phyloP scores from a whole-genome alignment of 2,329 filamentous ascomycete species.

The Capronia epimyces region DNA sequence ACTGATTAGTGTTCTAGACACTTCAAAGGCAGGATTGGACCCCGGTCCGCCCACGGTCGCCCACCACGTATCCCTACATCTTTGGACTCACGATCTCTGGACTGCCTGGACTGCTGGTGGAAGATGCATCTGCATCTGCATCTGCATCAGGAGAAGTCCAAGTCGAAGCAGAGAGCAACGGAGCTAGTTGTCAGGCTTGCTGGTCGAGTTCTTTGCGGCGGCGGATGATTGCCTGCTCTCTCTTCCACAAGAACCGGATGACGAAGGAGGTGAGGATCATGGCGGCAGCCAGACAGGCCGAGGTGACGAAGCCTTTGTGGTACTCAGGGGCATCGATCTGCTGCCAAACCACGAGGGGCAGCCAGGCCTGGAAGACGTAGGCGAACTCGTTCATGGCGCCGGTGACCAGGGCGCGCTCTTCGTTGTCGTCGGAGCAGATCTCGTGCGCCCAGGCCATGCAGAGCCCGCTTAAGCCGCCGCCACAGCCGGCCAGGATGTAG shows the following conservation, averaged over 20 bases:
- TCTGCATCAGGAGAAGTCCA: too few species aligned
- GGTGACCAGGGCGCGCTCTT: slow-evolving; percentile 53
- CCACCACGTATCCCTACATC: too few species aligned
- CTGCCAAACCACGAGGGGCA: slow-evolving; percentile 55
- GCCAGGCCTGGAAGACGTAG: slow-evolving; percentile 64
- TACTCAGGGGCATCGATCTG: slow-evolving; percentile 58
- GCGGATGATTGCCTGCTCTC: slow-evolving; percentile 32
- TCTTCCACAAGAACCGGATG: slow-evolving; percentile 45
- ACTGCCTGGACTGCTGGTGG: too few species aligned
- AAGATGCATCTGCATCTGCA: too few species aligned
- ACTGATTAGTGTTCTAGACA: too few species aligned
- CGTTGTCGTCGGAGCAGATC: slow-evolving; percentile 40
- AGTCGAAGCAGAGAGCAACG: background rate
- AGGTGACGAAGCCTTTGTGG: slow-evolving; percentile 55
- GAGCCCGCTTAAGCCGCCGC: slow-evolving; percentile 45
- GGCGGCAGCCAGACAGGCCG: slow-evolving; percentile 35
- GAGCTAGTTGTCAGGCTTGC: background rate
- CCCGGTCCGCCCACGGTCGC: too few species aligned
- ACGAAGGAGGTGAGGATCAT: slow-evolving; percentile 38
- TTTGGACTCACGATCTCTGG: too few species aligned
- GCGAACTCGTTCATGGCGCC: slow-evolving; percentile 65
- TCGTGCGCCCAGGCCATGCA: slow-evolving; percentile 53
- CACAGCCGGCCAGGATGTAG: slow-evolving; percentile 51
- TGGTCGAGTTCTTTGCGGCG: background rate
- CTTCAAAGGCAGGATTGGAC: too few species aligned